Conservation (phyloP, 371 early-diverging fungal genomes). For the Circinella umbellata region DNA sequence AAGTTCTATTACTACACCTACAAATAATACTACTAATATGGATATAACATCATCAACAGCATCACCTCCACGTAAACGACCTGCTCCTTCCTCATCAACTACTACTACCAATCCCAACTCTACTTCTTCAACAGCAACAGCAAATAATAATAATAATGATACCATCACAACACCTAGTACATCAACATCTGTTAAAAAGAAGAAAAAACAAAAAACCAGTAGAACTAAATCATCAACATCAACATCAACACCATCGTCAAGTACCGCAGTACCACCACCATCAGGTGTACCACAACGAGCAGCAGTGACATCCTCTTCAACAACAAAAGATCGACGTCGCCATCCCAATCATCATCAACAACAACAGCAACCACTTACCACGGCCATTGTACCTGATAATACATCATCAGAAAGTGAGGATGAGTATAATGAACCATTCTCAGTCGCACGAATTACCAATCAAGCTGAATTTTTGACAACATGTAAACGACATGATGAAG, state of each 20-base stretch:
- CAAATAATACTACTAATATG: neutral
- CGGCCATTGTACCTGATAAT: neutral
- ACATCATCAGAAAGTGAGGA: constrained; percentile 9
- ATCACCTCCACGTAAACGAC: constrained; percentile 7
- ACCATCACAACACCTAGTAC: neutral
- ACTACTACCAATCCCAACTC: too few species aligned
- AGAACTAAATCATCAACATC: neutral
- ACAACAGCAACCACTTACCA: constrained; percentile 1
- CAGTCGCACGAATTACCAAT: constrained; percentile 11
- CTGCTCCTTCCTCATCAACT: constrained; percentile 6
- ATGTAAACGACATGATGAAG: constrained; percentile 24
- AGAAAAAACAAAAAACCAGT: constrained; percentile 11
- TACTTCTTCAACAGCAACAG: too few species aligned
- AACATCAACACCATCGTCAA: constrained; percentile 8
- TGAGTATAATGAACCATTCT: constrained; percentile 6
- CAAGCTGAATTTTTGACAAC: constrained; percentile 13
- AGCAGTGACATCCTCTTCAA: neutral
- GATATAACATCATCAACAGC: too few species aligned
- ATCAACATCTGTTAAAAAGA: constrained; percentile 12
- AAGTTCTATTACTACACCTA: neutral
- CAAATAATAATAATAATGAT: too few species aligned
- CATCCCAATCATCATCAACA: neutral
- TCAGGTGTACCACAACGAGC: neutral
- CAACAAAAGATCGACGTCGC: neutral
- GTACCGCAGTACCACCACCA: constrained; percentile 6